Conservation (phyloP, 352 stramenopile species). For the Aphanomyces invadans region DNA sequence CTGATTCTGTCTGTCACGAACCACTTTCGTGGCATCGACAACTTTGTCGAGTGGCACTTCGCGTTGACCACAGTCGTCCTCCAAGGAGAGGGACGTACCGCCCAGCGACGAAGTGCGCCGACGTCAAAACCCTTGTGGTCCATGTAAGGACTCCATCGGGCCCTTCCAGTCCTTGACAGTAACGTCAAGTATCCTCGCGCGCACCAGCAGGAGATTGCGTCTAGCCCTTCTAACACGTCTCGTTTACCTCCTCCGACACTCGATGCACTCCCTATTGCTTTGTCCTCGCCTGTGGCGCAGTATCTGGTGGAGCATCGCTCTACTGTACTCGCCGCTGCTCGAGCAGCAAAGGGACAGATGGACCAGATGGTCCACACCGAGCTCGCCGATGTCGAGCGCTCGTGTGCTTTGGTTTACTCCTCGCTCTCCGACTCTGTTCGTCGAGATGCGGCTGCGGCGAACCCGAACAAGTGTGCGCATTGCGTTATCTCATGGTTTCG, state of each 20-base stretch:
- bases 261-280: background rate
- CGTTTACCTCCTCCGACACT: background rate
- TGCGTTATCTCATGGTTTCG: background rate
- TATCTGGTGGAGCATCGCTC: background rate
- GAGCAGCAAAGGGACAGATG: background rate
- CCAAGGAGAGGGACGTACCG: background rate
- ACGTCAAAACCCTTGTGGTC: background rate
- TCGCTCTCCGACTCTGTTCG: background rate
- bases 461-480: background rate
- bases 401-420: background rate
- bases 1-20: background rate
- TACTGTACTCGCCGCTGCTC: background rate
- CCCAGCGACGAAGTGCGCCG: background rate
- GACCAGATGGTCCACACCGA: background rate
- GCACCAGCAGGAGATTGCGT: background rate
- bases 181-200: too few relatives aligned
- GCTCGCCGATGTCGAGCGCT: background rate
- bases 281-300: background rate
- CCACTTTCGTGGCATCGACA: background rate
- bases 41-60: background rate
- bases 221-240: background rate
- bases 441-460: background rate
- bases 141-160: background rate
- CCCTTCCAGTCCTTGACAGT: background rate
- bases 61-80: background rate